These are phyloP conservation scores for Daedaleopsis sinensis DNA, from an alignment of 768 basidiomycete genomes.

Conservation along the genomic window DNA sequence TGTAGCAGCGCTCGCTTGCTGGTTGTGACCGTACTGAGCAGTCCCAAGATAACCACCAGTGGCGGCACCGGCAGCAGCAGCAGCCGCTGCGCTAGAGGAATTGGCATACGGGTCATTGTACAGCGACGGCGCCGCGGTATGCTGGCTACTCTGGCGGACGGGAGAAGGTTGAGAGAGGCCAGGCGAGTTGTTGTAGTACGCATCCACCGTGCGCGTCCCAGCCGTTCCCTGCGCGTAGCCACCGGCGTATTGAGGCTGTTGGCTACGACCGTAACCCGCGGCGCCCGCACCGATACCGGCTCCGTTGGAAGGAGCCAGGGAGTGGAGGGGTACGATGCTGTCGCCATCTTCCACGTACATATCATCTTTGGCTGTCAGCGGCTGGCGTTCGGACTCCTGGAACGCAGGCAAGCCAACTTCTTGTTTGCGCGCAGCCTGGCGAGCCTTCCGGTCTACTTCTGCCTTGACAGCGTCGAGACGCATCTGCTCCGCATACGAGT, in stretches of 20 bases:
- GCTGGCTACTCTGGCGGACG: constrained; percentile 41
- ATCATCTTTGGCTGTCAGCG: constrained; percentile 64
- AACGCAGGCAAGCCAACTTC: constrained; percentile 80
- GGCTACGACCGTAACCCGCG: constrained; percentile 24
- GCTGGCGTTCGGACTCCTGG: constrained; percentile 65
- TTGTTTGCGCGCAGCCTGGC: constrained; percentile 44
- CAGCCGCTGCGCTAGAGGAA: constrained; percentile 15
- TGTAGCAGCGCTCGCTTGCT: constrained; percentile 32
- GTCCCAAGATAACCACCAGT: constrained; percentile 39
- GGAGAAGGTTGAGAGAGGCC: constrained; percentile 18
- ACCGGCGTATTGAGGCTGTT: constrained; percentile 40
- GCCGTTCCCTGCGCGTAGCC: constrained; percentile 68
- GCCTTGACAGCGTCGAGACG: constrained; percentile 86
- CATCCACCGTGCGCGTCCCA: constrained; percentile 75
- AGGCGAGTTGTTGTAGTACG: constrained; percentile 59
- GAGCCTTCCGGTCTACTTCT: constrained; percentile 81
- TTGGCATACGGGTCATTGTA: constrained; percentile 40
- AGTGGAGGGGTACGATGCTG: constrained; percentile 21
- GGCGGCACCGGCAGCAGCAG: constrained; percentile 20
- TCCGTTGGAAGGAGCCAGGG: constrained; percentile 21
- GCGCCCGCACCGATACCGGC: constrained; percentile 29
- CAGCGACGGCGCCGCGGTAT: constrained; percentile 43
- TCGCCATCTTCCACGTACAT: constrained; percentile 54
- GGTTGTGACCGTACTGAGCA: constrained; percentile 36
- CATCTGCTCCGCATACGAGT: constrained; percentile 62